Evolutionary conservation across 1,139 yeast species (phyloP).

Genomic region (Sugiyamaella japonica): DNA sequence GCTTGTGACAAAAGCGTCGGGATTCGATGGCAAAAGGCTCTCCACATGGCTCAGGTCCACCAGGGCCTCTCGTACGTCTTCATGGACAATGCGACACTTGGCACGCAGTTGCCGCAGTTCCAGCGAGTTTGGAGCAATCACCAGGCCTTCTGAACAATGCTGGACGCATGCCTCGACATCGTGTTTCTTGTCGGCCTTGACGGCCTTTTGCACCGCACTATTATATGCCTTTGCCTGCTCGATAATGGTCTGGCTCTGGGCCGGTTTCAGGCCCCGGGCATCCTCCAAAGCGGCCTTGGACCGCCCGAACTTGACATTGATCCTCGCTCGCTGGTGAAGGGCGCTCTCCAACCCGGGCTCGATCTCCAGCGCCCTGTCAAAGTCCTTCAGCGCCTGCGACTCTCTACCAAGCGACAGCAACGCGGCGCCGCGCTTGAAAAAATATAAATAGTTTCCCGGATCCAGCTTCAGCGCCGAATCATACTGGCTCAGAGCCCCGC

Average conservation of each 20-base stretch:
- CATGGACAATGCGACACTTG: slow-evolving; percentile 36
- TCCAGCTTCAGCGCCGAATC: slow-evolving; percentile 36
- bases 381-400: slow-evolving; percentile 41
- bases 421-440: slow-evolving; percentile 44
- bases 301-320: slow-evolving; percentile 39
- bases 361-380: slow-evolving; percentile 37
- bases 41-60: slow-evolving; percentile 38
- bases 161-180: slow-evolving; percentile 36
- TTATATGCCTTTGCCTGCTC: slow-evolving; percentile 16
- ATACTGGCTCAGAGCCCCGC: slow-evolving; percentile 60
- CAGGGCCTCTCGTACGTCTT: slow-evolving; percentile 38
- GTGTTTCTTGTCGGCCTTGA: slow-evolving; percentile 23
- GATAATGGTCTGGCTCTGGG: slow-evolving; percentile 25
- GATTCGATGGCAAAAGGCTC: slow-evolving; percentile 29
- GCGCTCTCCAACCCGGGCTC: slow-evolving; percentile 43
- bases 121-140: slow-evolving; percentile 35
- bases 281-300: slow-evolving; percentile 36
- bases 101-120: slow-evolving; percentile 37
- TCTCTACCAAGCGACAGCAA: slow-evolving; percentile 41
- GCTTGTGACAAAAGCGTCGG: slow-evolving; percentile 34
- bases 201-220: slow-evolving; percentile 22
- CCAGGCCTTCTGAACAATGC: slow-evolving; percentile 36
- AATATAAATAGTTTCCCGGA: slow-evolving; percentile 39
- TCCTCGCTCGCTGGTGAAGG: slow-evolving; percentile 38
- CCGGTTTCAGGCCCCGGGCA: slow-evolving; percentile 30